A percentile compares a stretch with the other conserved stretches of the same genome.
These are phyloP conservation scores for Pythium insidiosum DNA, from an alignment of 352 stramenopile genomes.

Conservation along the genomic window DNA sequence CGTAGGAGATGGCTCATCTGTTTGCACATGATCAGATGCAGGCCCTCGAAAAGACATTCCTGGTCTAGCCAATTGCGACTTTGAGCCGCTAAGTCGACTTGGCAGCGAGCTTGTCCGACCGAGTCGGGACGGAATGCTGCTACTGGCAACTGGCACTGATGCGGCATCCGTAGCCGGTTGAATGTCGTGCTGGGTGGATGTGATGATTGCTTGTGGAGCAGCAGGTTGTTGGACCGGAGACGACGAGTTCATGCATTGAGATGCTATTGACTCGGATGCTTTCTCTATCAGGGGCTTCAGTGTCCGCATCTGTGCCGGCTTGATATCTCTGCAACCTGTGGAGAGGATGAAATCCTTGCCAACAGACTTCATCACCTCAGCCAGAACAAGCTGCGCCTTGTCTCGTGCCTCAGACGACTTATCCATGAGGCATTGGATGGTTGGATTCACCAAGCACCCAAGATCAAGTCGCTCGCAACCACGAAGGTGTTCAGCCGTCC, in stretches of 20 bases:
- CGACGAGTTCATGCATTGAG: slow-evolving; percentile 26
- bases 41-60: slow-evolving; percentile 20
- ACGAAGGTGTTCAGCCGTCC: slow-evolving; percentile 58
- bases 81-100: slow-evolving; percentile 1
- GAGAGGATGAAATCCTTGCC: slow-evolving; percentile 67
- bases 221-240: neutral
- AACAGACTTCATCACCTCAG: slow-evolving; percentile 77
- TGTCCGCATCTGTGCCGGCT: slow-evolving; percentile 79
- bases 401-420: slow-evolving; percentile 78
- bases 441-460: slow-evolving; percentile 48
- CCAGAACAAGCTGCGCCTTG: slow-evolving; percentile 68
- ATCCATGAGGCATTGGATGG: slow-evolving; percentile 77
- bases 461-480: slow-evolving; percentile 67
- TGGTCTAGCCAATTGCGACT: slow-evolving; percentile 6
- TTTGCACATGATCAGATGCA: slow-evolving; percentile 4
- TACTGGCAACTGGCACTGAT: neutral
- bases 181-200: neutral
- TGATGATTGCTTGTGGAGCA: neutral
- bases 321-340: slow-evolving; percentile 70
- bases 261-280: slow-evolving; percentile 64
- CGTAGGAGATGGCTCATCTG: slow-evolving; percentile 17
- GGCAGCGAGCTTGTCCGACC: slow-evolving; percentile 8
- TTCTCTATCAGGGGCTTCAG: slow-evolving; percentile 83
- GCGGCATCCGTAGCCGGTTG: no score
- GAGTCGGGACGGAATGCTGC: neutral